Base-by-base conservation (phyloP, 345 rosid species). In the Sonneratia caseolaris region DNA sequence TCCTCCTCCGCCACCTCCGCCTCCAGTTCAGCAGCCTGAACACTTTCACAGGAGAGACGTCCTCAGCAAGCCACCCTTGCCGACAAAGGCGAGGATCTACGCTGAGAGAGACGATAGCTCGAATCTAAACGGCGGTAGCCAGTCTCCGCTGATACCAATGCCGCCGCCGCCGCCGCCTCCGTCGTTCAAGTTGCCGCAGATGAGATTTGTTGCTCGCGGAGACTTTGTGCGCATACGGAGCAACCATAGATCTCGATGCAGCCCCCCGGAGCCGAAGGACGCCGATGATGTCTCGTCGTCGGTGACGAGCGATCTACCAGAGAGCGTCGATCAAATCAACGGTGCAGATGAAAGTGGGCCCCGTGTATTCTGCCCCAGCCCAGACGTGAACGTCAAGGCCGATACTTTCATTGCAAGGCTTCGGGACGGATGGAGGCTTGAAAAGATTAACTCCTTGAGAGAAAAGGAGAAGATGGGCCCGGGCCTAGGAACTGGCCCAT, bases 341-440 rank as follows among this genome's bases (percentile, higher is more conserved):
- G 79, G 72, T 19, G 75, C 71, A 49, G 82, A 67, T 59, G 53
- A 0, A 16, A 14, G 49, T 38, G 68, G 75, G 36, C 76, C 82
- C 47, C 36, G 76, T 14, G 76, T 72, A 19, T 84, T 79, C 71
- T 90, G 93, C 72, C 91, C 90, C n/a, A 93, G 95, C 73, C 97
- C 97, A 12, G 98, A 93, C 75, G 96, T 93, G 18, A 85, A 93
- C 71, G 74, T 72, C 18, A 89, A 93, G 79, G 98, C 97, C 11
- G 98, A 87, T 38, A 78, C 77, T 32, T 93, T 93, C 81, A 93
- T 93, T n/a, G 95, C 98, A 40, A 85, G 89, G 82, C 86, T 89
- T 10, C 78, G 82, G 72, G 98, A 80, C 19, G 94, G 77, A 21
- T 92, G 94, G 98, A 83, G 86, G 73, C 78, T 90, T 22, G 98